These are phyloP conservation scores for Meredithiella fracta DNA, from an alignment of 2,329 filamentous ascomycete genomes.

Conservation along the genomic window DNA sequence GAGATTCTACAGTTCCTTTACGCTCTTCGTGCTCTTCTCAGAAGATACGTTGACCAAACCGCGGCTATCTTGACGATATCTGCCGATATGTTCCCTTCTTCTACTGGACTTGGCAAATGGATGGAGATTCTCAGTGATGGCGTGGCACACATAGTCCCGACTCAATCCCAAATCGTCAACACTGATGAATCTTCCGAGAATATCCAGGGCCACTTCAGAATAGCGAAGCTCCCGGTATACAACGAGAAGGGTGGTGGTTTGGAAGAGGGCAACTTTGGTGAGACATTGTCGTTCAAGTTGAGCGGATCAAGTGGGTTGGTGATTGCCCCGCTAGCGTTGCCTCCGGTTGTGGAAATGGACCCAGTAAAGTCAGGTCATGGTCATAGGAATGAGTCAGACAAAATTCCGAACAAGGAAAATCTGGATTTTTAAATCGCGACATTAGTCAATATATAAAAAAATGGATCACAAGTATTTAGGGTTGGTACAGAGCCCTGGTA, in stretches of 20 bases:
- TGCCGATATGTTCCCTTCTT: conserved; percentile 61
- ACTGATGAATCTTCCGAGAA: conserved; percentile 7
- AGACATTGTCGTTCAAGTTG: conserved; percentile 81
- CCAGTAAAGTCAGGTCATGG: conserved; percentile 5
- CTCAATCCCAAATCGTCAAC: conserved; percentile 11
- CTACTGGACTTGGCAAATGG: conserved; percentile 63
- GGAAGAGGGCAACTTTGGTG: conserved; percentile 49
- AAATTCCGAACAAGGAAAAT: conserved; percentile 23
- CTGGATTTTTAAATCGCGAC: conserved; percentile 21
- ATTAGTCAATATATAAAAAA: too few species aligned
- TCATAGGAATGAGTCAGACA: not conserved
- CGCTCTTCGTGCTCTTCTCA: conserved; percentile 55
- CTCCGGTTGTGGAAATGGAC: conserved; percentile 59
- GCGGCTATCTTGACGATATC: conserved; percentile 65
- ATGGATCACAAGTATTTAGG: too few species aligned
- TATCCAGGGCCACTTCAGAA: conserved; percentile 59
- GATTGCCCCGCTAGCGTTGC: conserved; percentile 77
- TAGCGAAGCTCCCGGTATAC: conserved; percentile 68
- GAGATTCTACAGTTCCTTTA: conserved; percentile 71
- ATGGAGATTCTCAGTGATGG: conserved; percentile 73
- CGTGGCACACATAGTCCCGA: conserved; percentile 52
- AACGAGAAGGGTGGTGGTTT: conserved; percentile 77
- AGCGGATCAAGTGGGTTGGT: conserved; percentile 65
- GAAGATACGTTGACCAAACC: conserved; percentile 45
- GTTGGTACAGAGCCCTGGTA: too few species aligned